Evolutionary conservation across 2,329 filamentous ascomycete species (phyloP).

Genomic region (Beauveria sp.): DNA sequence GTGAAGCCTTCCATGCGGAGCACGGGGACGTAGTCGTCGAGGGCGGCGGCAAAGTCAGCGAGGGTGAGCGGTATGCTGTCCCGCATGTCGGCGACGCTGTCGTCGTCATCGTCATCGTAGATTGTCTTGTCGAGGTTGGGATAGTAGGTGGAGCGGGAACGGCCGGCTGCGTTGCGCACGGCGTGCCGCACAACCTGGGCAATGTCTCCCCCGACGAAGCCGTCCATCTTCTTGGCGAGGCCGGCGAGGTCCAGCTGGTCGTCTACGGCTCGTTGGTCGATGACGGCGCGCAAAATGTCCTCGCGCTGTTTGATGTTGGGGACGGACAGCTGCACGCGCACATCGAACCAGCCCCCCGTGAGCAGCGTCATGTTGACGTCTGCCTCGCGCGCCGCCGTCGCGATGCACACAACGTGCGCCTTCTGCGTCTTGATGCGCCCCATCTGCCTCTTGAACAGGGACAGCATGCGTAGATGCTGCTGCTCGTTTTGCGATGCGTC

Average conservation of each 20-base stretch:
- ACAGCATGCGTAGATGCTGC: slow-evolving; percentile 83
- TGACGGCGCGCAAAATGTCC: slow-evolving; percentile 47
- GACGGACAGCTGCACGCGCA: slow-evolving; percentile 79
- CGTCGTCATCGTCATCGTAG: background rate
- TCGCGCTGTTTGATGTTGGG: slow-evolving; percentile 70
- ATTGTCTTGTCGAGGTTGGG: background rate
- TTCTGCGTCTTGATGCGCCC: slow-evolving; percentile 67
- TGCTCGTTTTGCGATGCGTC: slow-evolving; percentile 80
- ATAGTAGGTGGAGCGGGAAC: slow-evolving; percentile 24
- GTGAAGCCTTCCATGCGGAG: slow-evolving; percentile 87
- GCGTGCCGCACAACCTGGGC: slow-evolving; percentile 51
- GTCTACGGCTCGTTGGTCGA: slow-evolving; percentile 21
- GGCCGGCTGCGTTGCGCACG: slow-evolving; percentile 29
- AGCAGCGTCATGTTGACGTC: slow-evolving; percentile 73
- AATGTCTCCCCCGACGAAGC: slow-evolving; percentile 88
- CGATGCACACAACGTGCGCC: slow-evolving; percentile 73
- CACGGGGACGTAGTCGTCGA: slow-evolving; percentile 56
- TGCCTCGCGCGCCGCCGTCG: slow-evolving; percentile 83
- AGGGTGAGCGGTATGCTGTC: slow-evolving; percentile 16
- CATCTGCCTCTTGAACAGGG: slow-evolving; percentile 80
- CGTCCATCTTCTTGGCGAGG: slow-evolving; percentile 78
- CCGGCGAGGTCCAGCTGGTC: slow-evolving; percentile 63
- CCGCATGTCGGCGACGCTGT: background rate
- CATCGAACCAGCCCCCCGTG: slow-evolving; percentile 69
- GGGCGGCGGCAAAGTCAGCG: slow-evolving; percentile 62